Base-by-base conservation (phyloP, 2,329 filamentous ascomycete genomes). In the Basipetospora sp. region DNA sequence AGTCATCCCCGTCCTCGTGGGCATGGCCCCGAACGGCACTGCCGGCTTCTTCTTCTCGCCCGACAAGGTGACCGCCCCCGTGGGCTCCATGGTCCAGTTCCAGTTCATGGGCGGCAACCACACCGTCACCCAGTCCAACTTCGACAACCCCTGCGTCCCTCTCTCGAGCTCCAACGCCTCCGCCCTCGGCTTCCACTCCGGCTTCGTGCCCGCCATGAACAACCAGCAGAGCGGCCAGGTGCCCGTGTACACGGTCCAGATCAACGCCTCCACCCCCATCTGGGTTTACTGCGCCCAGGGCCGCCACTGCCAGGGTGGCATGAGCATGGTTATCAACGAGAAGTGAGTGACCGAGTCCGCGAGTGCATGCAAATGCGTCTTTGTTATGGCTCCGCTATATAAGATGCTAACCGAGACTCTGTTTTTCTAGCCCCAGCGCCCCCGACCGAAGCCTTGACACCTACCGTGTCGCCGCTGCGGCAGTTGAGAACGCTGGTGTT, bases 201-300 rank as follows among this genome's bases (percentile, higher is more conserved):
- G 78, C 42, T 81, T 73, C 62, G 69, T 74, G 61, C 71, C 74
- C 44, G 77, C 74, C 30, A 64, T 65, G 3, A 69, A 73, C 41
- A 63, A 62, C 44, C 51, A 57, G 16, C 49, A 56, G 43, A 62
- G 55, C 48, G 64, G 63, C 47, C 58, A 63, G 53, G 66, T 75
- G 42, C 72, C 80, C 19, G 77, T 77, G 38, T 90, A 77, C 59
- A 84, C 77, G 41, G 63, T 88, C 50, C 67, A 67, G 54, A 62
- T 90, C 55, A 77, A 76, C 50, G 65, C 74, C 55, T 71, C 67
- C 31, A 77, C 68, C 39, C 82, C 83, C 20, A 64, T 87, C 45
- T 90, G 83, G 81, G 61, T 82, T 45, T 88, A 80, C 67, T 88
- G 82, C 60, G 75, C 74, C 20, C 77, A 85, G 56, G 74, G 54